Conservation (phyloP, 1,139 yeast genomes). For the Lodderomyces margitis region DNA sequence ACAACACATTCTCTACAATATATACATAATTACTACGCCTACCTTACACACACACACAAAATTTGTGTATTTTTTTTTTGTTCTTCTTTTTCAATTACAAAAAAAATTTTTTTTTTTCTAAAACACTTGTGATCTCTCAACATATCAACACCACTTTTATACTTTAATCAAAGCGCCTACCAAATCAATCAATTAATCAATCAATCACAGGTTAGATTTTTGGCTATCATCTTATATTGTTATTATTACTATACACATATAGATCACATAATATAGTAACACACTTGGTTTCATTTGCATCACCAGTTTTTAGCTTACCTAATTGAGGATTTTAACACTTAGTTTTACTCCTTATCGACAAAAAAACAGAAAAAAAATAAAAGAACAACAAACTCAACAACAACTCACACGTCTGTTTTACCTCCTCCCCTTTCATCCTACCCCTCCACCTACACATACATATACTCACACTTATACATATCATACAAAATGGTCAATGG, state of each 20-base stretch:
- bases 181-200: background rate
- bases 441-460: slow-evolving; percentile 2
- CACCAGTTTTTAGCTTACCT: no score
- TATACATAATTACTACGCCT: background rate
- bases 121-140: background rate
- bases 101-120: slow-evolving; percentile 1
- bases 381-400: background rate
- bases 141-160: background rate
- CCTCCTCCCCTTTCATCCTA: background rate
- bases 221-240: background rate
- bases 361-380: background rate
- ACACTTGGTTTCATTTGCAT: background rate
- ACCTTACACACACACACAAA: background rate
- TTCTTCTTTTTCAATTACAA: background rate
- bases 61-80: background rate
- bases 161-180: background rate
- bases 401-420: slow-evolving; percentile 1
- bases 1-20: no score
- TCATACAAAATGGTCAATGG: slow-evolving; percentile 41
- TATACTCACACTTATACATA: slow-evolving; percentile 5
- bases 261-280: background rate
- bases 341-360: background rate
- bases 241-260: background rate
- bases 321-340: background rate
- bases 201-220: slow-evolving; percentile 1